A percentile compares a stretch with the other conserved stretches of the same genome.
These are phyloP conservation scores for Sporothrix luriei DNA, from an alignment of 2,329 filamentous ascomycete genomes.

Conservation along the genomic window DNA sequence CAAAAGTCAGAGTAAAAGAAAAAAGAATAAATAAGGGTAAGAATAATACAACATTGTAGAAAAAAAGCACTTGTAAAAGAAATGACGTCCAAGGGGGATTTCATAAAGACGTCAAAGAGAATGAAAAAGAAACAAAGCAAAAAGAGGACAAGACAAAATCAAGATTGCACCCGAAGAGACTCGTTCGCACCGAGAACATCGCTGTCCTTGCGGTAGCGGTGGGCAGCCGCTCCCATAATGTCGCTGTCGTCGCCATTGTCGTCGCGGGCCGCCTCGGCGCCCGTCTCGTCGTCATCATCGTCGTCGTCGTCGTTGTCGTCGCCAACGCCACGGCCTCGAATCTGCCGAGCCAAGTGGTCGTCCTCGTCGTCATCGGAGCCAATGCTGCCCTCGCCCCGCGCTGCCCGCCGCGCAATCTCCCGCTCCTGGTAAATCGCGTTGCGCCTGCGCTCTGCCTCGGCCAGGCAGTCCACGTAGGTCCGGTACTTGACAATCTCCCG, in stretches of 20 bases:
- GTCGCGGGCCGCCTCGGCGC: constrained; percentile 19
- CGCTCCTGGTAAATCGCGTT: constrained; percentile 69
- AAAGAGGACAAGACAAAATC: not conserved
- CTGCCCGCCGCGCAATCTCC: constrained; percentile 54
- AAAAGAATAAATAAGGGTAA: not conserved
- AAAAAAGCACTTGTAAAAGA: too few relatives aligned
- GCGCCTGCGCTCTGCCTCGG: constrained; percentile 69
- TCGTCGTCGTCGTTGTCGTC: not conserved
- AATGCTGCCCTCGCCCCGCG: constrained; percentile 45
- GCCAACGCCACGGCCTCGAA: not conserved
- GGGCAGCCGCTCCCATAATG: not conserved
- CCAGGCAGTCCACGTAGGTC: constrained; percentile 87
- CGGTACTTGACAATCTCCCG: constrained; percentile 95
- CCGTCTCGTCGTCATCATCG: constrained; percentile 25
- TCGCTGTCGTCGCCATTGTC: constrained; percentile 24
- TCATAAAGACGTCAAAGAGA: not conserved
- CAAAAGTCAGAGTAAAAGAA: not conserved
- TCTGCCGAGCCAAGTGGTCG: not conserved
- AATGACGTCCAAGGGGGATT: not conserved
- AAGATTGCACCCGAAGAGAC: not conserved
- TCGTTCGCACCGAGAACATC: not conserved
- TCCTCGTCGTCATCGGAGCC: constrained; percentile 25
- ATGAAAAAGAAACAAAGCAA: not conserved
- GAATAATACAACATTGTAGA: constrained; percentile 2
- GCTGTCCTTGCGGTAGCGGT: constrained; percentile 17